Conservation (phyloP, 305 asterid species). For the Solanum aculeatissimum region DNA sequence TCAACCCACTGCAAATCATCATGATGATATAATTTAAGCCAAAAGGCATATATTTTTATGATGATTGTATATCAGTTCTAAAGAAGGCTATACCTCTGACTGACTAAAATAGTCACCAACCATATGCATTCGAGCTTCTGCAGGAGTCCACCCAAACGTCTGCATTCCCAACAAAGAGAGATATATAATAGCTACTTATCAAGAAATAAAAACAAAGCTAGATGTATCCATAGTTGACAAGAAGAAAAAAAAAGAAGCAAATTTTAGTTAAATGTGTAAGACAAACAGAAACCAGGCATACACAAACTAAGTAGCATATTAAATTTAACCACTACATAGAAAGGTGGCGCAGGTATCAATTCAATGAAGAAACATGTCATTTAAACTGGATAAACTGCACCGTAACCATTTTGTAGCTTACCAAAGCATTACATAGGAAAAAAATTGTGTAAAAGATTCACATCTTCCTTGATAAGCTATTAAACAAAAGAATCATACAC, state of each 20-base stretch:
- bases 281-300: background rate
- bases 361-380: background rate
- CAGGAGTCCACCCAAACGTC: constrained; percentile 91
- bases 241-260: background rate
- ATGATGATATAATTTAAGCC: background rate
- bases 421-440: background rate
- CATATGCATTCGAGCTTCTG: constrained; percentile 88
- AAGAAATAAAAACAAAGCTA: background rate
- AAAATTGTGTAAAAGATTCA: background rate
- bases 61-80: background rate
- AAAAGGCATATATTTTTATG: background rate
- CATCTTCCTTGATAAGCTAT: background rate
- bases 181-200: background rate
- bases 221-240: background rate
- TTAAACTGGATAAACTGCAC: background rate
- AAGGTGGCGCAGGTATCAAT: background rate
- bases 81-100: constrained; percentile 50
- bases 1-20: background rate
- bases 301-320: background rate
- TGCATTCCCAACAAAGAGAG: constrained; percentile 19
- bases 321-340: background rate
- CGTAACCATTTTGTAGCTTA: background rate
- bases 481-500: background rate
- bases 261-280: background rate
- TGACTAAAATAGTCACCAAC: constrained; percentile 61